phyloP scores from a whole-genome alignment of 495 filamentous ascomycete genomes.

The Lindgomyces ingoldianus region DNA sequence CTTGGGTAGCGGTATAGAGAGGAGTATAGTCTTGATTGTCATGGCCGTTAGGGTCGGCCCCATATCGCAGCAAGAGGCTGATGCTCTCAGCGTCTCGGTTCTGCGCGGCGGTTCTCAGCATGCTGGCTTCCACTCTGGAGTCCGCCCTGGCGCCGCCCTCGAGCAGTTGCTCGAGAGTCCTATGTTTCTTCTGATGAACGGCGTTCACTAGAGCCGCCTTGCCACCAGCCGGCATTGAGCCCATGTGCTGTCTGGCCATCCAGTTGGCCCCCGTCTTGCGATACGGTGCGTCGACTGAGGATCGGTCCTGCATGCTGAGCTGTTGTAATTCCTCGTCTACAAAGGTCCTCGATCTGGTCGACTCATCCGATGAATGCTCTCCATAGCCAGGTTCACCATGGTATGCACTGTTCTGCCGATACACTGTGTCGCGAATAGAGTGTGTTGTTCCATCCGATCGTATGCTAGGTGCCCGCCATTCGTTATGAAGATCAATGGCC shows the following conservation, averaged over 20 bases:
- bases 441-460: too few relatives aligned
- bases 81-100: constrained; percentile 52
- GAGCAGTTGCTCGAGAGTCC: constrained; percentile 54
- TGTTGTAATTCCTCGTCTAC: background rate
- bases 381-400: too few relatives aligned
- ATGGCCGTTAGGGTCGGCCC: constrained; percentile 51
- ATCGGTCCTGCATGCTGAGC: constrained; percentile 10
- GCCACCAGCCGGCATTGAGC: constrained; percentile 41
- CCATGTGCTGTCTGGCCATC: constrained; percentile 44
- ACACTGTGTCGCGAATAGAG: too few relatives aligned
- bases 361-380: too few relatives aligned
- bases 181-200: constrained; percentile 46
- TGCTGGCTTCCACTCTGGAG: constrained; percentile 30
- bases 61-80: constrained; percentile 53
- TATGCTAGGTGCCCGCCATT: too few relatives aligned
- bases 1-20: constrained; percentile 49
- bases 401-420: too few relatives aligned
- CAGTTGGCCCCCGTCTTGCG: constrained; percentile 45
- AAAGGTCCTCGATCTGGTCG: too few relatives aligned
- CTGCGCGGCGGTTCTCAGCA: constrained; percentile 49
- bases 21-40: constrained; percentile 49
- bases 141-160: constrained; percentile 54
- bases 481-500: too few relatives aligned
- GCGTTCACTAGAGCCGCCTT: constrained; percentile 46
- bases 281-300: background rate